Evolutionary conservation across 2,329 filamentous ascomycete genomes (phyloP), one percentile per base, ranked within the genome.

Genomic region (Diaporthe vaccinii): DNA sequence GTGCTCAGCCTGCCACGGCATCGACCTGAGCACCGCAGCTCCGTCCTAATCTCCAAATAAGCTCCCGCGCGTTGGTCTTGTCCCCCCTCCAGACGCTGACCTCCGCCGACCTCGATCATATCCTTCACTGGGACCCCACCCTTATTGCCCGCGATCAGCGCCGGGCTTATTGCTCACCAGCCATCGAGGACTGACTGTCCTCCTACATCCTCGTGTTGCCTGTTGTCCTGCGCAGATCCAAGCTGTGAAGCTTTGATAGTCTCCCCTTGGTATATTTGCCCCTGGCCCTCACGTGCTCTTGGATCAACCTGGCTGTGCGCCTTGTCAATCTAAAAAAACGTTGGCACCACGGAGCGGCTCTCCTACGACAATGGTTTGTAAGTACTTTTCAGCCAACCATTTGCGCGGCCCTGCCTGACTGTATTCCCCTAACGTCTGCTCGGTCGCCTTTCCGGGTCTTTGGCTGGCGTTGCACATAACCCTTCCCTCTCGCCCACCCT

Each of bases 321-420:
- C 70, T 62, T 51, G 22, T 22, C 65, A 36, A 41, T 28, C 41
- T 49, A 6, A 22, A 28, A 25, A 25, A 6, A 68, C 59, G 31
- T 25, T 28, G 65, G n/a, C 58, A 39, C 22, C 25, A 68, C 53
- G 41, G 67, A 59, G 34, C n/a, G 12, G 22, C 36, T 59, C 28
- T 58, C 46, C 39, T n/a, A 61, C 72, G 28, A 76, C 41, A 44
- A 76, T 76, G 75, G 75, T 73, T 76, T 73, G 75, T 76, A 28
- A 75, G 75, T 76, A 39, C 73, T 53, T 57, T 57, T 39, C n/a
- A 41, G 9, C 41, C 22, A 51, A 31, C 17, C 72, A 22, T 72
- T 25, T 25, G 20, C 25, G 22, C 49, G 58, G 67, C 72, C 74
- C 67, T 46, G 41, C 74, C 74, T 28, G 39, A 44, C 46, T 49